These are phyloP conservation scores for Tagetes erecta DNA, from an alignment of 129 eudicot species.

Conservation along the genomic window DNA sequence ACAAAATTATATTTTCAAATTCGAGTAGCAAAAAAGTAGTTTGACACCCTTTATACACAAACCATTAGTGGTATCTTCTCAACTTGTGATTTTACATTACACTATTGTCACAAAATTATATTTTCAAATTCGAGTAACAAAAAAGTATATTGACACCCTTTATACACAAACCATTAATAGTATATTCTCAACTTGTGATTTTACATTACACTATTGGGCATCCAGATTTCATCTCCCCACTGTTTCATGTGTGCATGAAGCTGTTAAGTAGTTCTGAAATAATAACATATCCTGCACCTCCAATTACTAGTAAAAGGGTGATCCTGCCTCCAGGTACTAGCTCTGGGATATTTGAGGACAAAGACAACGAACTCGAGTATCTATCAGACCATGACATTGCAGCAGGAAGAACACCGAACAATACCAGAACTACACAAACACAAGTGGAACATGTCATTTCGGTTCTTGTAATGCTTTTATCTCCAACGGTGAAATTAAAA, in stretches of 20 bases:
- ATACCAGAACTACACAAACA: slow-evolving; percentile 67
- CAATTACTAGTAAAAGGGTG: slow-evolving; percentile 80
- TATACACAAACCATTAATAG: too few relatives aligned
- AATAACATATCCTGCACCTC: slow-evolving; percentile 73
- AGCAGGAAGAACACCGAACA: slow-evolving; percentile 94
- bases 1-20: too few relatives aligned
- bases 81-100: too few relatives aligned
- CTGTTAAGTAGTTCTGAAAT: slow-evolving; percentile 62
- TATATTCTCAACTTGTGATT: too few relatives aligned
- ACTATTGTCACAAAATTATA: too few relatives aligned
- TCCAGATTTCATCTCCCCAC: not conserved
- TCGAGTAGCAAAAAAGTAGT: too few relatives aligned
- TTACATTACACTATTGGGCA: too few relatives aligned
- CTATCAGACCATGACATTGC: slow-evolving; percentile 97
- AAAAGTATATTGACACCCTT: too few relatives aligned
- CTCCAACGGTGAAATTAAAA: not conserved
- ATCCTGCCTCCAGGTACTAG: slow-evolving; percentile 90
- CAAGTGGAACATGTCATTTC: not conserved
- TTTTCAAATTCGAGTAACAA: too few relatives aligned
- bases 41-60: too few relatives aligned
- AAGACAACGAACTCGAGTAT: slow-evolving; percentile 42
- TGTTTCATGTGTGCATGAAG: slow-evolving; percentile 45
- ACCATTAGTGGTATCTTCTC: too few relatives aligned
- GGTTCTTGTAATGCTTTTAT: not conserved
- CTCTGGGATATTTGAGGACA: slow-evolving; percentile 42